These are phyloP conservation scores for Geotrichum klebahnii DNA, from an alignment of 1,139 yeast genomes.

Conservation along the genomic window DNA sequence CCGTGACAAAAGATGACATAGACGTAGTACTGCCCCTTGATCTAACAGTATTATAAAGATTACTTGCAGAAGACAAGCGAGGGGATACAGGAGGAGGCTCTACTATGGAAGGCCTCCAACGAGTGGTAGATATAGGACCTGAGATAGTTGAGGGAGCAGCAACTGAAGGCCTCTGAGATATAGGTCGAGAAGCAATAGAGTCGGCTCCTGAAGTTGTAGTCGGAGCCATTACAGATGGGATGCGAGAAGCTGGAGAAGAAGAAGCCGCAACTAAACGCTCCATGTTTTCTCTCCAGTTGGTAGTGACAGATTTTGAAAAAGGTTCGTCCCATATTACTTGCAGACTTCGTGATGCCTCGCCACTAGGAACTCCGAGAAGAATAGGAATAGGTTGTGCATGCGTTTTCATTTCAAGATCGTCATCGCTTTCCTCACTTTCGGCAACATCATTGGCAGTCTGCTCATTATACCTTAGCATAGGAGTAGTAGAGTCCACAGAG, in stretches of 20 bases:
- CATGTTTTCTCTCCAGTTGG: conserved; percentile 9
- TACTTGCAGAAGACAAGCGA: neutral
- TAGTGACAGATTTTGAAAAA: neutral
- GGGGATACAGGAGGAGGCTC: neutral
- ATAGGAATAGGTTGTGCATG: conserved; percentile 6
- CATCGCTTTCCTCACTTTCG: neutral
- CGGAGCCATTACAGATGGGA: neutral
- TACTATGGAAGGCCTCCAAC: neutral
- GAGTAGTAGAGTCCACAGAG: neutral
- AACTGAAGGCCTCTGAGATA: neutral
- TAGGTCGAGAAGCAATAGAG: neutral
- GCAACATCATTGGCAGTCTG: neutral
- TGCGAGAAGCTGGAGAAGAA: neutral
- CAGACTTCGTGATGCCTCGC: conserved; percentile 1
- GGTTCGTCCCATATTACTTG: conserved; percentile 3
- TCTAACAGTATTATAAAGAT: conserved; percentile 1
- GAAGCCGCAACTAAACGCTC: conserved; percentile 1
- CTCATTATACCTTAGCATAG: neutral
- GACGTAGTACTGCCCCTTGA: conserved; percentile 11
- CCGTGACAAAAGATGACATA: conserved; percentile 14
- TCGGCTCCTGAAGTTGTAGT: neutral
- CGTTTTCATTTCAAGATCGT: conserved; percentile 6
- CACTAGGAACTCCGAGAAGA: conserved; percentile 2
- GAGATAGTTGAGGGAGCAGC: neutral
- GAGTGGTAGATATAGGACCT: neutral